phyloP scores from a whole-genome alignment of 2,329 filamentous ascomycete genomes.

The Aspergillus sp. region DNA sequence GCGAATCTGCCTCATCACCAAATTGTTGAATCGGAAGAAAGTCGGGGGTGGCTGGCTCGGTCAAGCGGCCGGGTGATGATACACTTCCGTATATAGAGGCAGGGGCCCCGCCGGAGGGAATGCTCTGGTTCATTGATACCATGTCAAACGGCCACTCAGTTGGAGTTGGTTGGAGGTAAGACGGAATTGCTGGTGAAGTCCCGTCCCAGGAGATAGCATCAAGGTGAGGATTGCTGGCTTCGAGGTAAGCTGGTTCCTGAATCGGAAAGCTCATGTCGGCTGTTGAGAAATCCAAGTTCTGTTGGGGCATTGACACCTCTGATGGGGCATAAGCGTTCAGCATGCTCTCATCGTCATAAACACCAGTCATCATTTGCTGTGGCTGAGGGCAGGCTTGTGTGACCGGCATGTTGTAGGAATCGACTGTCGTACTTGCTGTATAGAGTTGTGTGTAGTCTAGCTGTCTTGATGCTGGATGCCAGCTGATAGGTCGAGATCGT shows the following conservation, averaged over 20 bases:
- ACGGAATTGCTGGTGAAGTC: conserved; percentile 22
- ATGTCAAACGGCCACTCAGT: conserved; percentile 40
- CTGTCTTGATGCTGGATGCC: conserved; percentile 68
- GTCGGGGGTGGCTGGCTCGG: conserved; percentile 44
- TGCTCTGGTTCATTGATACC: conserved; percentile 37
- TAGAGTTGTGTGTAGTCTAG: conserved; percentile 31
- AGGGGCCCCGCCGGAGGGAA: conserved; percentile 35
- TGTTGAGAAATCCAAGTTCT: conserved; percentile 28
- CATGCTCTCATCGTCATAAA: conserved; percentile 26
- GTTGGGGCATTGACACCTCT: conserved; percentile 26
- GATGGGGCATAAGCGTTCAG: conserved; percentile 29
- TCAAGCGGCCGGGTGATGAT: conserved; percentile 40
- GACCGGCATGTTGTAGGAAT: conserved; percentile 25
- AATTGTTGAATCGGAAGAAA: conserved; percentile 43
- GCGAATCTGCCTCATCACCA: conserved; percentile 30
- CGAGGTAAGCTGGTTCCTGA: conserved; percentile 28
- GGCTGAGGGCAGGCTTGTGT: conserved; percentile 27
- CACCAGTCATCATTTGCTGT: conserved; percentile 23
- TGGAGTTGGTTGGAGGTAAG: conserved; percentile 30
- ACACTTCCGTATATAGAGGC: conserved; percentile 41
- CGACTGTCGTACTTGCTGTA: conserved; percentile 23
- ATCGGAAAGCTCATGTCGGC: conserved; percentile 28
- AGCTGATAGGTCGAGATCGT: conserved; percentile 69
- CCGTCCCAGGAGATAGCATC: conserved; percentile 35
- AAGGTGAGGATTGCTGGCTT: conserved; percentile 32